A percentile compares a stretch with the other conserved stretches of the same genome.
phyloP scores from a whole-genome alignment of 352 stramenopile genomes.

The Pythium aristosporum region DNA sequence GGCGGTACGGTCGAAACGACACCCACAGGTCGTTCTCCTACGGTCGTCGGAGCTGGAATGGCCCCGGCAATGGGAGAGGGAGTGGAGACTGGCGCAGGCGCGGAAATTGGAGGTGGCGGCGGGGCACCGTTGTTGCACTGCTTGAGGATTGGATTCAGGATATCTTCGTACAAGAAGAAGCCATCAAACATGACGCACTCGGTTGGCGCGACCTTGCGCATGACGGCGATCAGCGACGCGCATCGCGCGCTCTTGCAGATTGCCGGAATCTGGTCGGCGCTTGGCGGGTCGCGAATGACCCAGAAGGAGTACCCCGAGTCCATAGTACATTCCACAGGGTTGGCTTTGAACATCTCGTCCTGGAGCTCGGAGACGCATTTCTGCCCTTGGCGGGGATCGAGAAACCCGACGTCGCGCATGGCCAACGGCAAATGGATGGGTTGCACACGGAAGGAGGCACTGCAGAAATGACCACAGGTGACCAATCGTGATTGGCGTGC shows the following conservation, averaged over 20 bases:
- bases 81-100: not conserved
- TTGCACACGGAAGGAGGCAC: not conserved
- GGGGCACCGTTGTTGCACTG: not conserved
- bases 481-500: too few relatives aligned
- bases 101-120: not conserved
- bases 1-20: not conserved
- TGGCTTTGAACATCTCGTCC: not conserved
- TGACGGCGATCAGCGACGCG: conserved; percentile 1
- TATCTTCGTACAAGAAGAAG: conserved; percentile 11
- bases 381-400: not conserved
- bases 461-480: not conserved
- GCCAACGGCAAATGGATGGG: not conserved
- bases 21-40: not conserved
- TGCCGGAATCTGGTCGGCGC: not conserved
- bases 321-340: not conserved
- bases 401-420: conserved; percentile 4
- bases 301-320: conserved; percentile 11
- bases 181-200: conserved; percentile 20
- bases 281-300: conserved; percentile 5
- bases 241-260: conserved; percentile 5
- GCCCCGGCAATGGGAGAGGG: not conserved
- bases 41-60: not conserved
- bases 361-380: not conserved
- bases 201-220: conserved; percentile 9
- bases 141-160: conserved; percentile 12